Conservation (phyloP, 2,329 filamentous ascomycete genomes). For the Thielaviopsis ethacetica region DNA sequence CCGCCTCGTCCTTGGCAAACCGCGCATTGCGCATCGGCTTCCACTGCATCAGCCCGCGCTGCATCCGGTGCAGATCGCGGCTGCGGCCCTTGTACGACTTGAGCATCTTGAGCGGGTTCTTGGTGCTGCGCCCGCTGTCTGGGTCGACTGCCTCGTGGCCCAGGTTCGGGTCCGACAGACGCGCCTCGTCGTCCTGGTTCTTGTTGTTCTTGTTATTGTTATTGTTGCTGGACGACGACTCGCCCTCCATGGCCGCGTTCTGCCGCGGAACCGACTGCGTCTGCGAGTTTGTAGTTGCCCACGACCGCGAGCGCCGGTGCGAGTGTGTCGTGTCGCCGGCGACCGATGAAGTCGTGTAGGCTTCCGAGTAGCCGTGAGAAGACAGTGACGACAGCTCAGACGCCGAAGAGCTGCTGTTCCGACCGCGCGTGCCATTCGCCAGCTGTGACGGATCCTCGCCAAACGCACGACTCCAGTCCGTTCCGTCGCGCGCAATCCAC, state of each 20-base stretch:
- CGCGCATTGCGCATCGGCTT: constrained; percentile 69
- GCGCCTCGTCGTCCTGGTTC: constrained; percentile 18
- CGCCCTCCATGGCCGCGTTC: constrained; percentile 26
- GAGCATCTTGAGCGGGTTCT: constrained; percentile 38
- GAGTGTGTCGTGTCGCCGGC: background rate
- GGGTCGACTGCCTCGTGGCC: constrained; percentile 16
- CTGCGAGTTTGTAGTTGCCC: constrained; percentile 1
- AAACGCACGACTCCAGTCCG: constrained; percentile 78
- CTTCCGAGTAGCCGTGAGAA: constrained; percentile 7
- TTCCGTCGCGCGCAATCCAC: constrained; percentile 66
- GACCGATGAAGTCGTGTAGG: constrained; percentile 2
- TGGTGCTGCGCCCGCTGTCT: constrained; percentile 22
- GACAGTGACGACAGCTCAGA: constrained; percentile 2
- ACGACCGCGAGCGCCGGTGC: background rate
- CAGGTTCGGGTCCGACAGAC: constrained; percentile 17
- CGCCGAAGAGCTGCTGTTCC: background rate
- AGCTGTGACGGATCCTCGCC: constrained; percentile 51
- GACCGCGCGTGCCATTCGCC: constrained; percentile 19
- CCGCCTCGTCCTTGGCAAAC: constrained; percentile 78
- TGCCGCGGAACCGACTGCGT: background rate
- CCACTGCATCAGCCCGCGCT: constrained; percentile 91
- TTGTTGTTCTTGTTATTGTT: too few relatives aligned
- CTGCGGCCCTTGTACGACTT: constrained; percentile 52
- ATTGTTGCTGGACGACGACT: background rate
- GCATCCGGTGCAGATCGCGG: constrained; percentile 65